Conservation (phyloP, 176 grass and related monocot genomes). For the Cenchrus americanus region DNA sequence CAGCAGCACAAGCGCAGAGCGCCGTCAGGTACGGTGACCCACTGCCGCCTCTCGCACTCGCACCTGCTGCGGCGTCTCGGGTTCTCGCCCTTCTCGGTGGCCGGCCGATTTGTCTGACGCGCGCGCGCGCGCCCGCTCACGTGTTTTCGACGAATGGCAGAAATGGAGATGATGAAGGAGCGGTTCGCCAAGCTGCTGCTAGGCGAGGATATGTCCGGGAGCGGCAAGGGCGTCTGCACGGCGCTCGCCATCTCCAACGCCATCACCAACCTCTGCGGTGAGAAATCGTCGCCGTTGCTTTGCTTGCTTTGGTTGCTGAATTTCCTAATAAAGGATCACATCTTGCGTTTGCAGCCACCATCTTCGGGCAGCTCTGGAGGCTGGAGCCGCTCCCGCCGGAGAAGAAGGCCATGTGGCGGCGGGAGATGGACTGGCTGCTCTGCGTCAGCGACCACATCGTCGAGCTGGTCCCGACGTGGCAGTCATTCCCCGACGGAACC, state of each 20-base stretch:
- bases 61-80: not conserved
- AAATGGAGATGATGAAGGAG: slow-evolving; percentile 98
- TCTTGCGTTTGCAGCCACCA: slow-evolving; percentile 55
- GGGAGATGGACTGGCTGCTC: slow-evolving; percentile 95
- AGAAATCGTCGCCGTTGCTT: not conserved
- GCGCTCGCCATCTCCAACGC: slow-evolving; percentile 96
- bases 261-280: slow-evolving; percentile 96
- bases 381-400: slow-evolving; percentile 77
- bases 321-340: not conserved
- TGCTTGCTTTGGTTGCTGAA: not conserved
- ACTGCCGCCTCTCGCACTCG: not conserved
- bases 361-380: slow-evolving; percentile 98
- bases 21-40: slow-evolving; percentile 14
- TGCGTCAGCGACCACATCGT: slow-evolving; percentile 96
- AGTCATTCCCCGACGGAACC: slow-evolving; percentile 86
- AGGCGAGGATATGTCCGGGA: slow-evolving; percentile 98
- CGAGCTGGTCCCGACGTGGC: slow-evolving; percentile 86
- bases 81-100: not conserved
- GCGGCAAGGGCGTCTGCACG: slow-evolving; percentile 93
- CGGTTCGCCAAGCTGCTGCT: slow-evolving; percentile 91
- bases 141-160: slow-evolving; percentile 33
- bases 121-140: not conserved
- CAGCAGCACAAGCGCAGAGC: slow-evolving; percentile 33
- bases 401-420: slow-evolving; percentile 95
- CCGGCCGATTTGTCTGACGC: not conserved